Evolutionary conservation across 1,284 basidiomycete species (phyloP).

Genomic region (Prillingera fragicola): DNA sequence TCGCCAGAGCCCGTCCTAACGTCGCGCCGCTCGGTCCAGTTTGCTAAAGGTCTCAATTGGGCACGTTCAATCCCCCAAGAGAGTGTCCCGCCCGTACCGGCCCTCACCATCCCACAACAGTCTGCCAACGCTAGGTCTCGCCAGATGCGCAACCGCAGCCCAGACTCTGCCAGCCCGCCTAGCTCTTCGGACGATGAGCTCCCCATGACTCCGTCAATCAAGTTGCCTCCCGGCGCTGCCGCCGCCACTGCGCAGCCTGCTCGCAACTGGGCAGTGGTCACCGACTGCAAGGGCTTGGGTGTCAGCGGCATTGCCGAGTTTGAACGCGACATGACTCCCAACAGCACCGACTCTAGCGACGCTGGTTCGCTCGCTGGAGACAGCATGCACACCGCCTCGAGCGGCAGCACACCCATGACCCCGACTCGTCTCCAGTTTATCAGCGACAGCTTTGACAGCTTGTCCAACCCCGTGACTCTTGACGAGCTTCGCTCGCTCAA

Average conservation of each 20-base stretch:
- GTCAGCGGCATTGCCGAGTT: conserved; percentile 20
- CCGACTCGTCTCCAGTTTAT: conserved; percentile 20
- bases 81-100: neutral
- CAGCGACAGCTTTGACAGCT: conserved; percentile 20
- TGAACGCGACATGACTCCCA: conserved; percentile 10
- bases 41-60: conserved; percentile 21
- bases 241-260: neutral
- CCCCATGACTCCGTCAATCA: conserved; percentile 12
- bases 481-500: conserved; percentile 23
- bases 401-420: conserved; percentile 2
- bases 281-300: conserved; percentile 16
- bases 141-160: conserved; percentile 10
- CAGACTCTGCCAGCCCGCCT: conserved; percentile 5
- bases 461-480: conserved; percentile 23
- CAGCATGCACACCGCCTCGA: conserved; percentile 7
- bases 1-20: conserved; percentile 1
- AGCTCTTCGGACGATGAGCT: conserved; percentile 19
- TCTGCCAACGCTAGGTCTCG: conserved; percentile 16
- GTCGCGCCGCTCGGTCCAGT: conserved; percentile 4
- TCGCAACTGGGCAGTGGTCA: conserved; percentile 14
- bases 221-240: conserved; percentile 7
- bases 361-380: conserved; percentile 11
- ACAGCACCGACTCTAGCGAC: neutral
- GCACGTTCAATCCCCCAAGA: conserved; percentile 19
- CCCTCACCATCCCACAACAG: conserved; percentile 1